These are phyloP conservation scores for Trichoderma guizhouense DNA, from an alignment of 2,329 filamentous ascomycete genomes.

Conservation along the genomic window DNA sequence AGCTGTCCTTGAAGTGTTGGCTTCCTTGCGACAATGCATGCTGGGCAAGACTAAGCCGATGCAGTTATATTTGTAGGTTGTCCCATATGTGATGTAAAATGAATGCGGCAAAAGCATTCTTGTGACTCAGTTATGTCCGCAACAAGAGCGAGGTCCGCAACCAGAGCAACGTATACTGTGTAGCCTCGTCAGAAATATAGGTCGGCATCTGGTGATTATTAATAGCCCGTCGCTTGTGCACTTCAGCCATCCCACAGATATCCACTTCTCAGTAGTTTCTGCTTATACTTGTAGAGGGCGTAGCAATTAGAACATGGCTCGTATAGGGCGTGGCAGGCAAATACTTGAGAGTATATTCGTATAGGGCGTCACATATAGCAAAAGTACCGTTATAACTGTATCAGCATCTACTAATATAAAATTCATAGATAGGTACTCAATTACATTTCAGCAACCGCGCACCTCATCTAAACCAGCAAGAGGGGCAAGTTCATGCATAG, in stretches of 20 bases:
- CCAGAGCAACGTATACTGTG: neutral
- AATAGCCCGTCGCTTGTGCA: neutral
- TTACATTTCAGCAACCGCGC: neutral
- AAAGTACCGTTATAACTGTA: neutral
- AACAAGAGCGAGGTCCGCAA: neutral
- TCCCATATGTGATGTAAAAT: neutral
- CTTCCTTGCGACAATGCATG: neutral
- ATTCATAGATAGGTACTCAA: neutral
- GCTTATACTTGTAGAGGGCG: neutral
- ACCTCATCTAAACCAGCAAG: neutral
- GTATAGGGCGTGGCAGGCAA: neutral
- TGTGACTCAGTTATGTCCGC: neutral
- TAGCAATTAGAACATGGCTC: neutral
- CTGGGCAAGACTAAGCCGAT: neutral
- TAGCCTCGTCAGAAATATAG: neutral
- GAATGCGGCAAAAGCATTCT: neutral
- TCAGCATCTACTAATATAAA: neutral
- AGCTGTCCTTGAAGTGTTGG: neutral
- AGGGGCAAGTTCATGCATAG: neutral
- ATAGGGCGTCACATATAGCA: neutral
- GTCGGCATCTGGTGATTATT: neutral
- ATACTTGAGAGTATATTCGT: neutral
- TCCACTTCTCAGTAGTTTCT: neutral
- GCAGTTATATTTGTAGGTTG: neutral
- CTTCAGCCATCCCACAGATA: neutral